A percentile compares a stretch with the other conserved stretches of the same genome.
Conservation (phyloP, 2,329 filamentous ascomycete species). For the Pseudocercospora crystallina region DNA sequence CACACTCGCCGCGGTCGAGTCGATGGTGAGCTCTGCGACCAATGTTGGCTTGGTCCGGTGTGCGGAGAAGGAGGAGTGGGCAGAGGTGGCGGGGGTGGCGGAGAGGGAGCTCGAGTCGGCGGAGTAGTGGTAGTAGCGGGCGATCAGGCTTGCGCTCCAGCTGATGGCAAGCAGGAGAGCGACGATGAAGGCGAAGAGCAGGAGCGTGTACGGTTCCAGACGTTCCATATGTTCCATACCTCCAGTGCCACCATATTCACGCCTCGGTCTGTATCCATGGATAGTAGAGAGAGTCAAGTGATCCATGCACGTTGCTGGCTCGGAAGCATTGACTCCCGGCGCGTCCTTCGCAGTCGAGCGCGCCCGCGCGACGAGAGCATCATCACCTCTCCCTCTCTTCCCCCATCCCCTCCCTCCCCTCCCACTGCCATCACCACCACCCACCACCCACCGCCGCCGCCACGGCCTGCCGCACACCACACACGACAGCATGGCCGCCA, state of each 20-base stretch:
- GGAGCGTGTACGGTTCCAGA: constrained; percentile 12
- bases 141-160: constrained; percentile 14
- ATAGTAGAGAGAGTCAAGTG: neutral
- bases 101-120: neutral
- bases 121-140: constrained; percentile 1
- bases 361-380: neutral
- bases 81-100: too few relatives aligned
- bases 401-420: neutral
- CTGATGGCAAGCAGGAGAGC: constrained; percentile 11
- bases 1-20: too few relatives aligned
- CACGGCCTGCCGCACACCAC: constrained; percentile 14
- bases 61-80: too few relatives aligned
- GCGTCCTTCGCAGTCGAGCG: neutral
- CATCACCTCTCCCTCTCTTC: neutral
- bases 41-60: too few relatives aligned
- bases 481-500: too few relatives aligned
- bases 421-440: neutral
- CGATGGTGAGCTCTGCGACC: too few relatives aligned
- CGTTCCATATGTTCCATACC: neutral
- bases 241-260: neutral
- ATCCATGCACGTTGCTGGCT: too few relatives aligned
- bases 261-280: neutral
- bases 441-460: neutral
- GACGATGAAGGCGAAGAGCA: constrained; percentile 14
- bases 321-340: too few relatives aligned